Evolutionary conservation across 495 filamentous ascomycete genomes (phyloP).

Genomic region (Annulohypoxylon moriforme): DNA sequence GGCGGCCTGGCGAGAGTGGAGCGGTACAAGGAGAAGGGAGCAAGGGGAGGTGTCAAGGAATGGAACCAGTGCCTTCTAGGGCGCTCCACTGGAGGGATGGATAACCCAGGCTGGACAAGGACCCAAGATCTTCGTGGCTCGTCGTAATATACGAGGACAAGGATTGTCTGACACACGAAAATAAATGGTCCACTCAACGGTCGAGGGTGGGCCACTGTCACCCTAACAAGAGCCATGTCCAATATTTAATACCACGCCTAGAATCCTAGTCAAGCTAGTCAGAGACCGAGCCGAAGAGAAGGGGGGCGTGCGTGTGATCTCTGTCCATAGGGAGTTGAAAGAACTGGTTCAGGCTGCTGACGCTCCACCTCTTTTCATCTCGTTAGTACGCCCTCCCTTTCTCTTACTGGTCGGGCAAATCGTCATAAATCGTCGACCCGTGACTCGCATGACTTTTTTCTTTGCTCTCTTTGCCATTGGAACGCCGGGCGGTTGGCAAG

Average conservation of each 20-base stretch:
- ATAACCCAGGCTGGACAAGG: conserved; percentile 43
- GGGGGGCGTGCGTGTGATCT: conserved; percentile 48
- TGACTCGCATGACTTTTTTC: conserved; percentile 54
- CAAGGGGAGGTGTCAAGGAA: conserved; percentile 46
- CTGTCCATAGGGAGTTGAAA: conserved; percentile 25
- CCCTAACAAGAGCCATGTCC: conserved; percentile 48
- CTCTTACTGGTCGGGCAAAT: conserved; percentile 46
- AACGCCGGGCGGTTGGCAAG: conserved; percentile 43
- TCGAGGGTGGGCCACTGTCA: conserved; percentile 44
- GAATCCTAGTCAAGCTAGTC: conserved; percentile 35
- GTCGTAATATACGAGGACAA: conserved; percentile 51
- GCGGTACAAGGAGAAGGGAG: conserved; percentile 32
- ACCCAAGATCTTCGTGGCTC: conserved; percentile 50
- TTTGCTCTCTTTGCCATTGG: conserved; percentile 41
- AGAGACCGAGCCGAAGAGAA: conserved; percentile 38
- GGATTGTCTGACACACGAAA: conserved; percentile 56
- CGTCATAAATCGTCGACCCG: conserved; percentile 54
- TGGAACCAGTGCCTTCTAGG: conserved; percentile 49
- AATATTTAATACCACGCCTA: conserved; percentile 50
- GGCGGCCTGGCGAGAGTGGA: conserved; percentile 46
- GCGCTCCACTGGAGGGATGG: conserved; percentile 46
- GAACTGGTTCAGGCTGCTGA: conserved; percentile 44
- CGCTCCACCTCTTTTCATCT: conserved; percentile 44
- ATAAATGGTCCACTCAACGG: conserved; percentile 51
- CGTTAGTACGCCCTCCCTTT: conserved; percentile 37